These are phyloP conservation scores for Curvularia verruculosa DNA, from an alignment of 2,329 filamentous ascomycete species.

Conservation along the genomic window DNA sequence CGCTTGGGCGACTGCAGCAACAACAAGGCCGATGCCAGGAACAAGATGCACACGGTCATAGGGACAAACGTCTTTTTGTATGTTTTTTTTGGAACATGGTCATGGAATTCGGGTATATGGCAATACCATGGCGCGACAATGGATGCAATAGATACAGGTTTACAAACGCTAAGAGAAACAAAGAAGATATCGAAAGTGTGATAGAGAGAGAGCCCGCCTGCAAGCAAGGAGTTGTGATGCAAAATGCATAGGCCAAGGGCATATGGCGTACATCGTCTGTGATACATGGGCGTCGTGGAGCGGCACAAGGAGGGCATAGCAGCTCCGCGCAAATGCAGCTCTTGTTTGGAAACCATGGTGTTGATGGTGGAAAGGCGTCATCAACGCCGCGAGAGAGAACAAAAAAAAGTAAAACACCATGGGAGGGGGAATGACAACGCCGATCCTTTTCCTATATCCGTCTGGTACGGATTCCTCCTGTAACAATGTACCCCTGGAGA, in stretches of 20 bases:
- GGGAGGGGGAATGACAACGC: constrained; percentile 12
- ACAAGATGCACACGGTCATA: background rate
- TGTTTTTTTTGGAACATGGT: too few relatives aligned
- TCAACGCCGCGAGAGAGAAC: constrained; percentile 7
- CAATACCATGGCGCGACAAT: constrained; percentile 5
- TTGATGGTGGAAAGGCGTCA: background rate
- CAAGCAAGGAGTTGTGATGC: constrained; percentile 2
- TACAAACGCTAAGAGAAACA: constrained; percentile 3
- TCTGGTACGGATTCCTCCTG: constrained; percentile 5
- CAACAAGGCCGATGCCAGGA: constrained; percentile 6
- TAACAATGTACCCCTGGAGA: constrained; percentile 4
- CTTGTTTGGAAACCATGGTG: constrained; percentile 2
- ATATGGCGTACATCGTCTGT: constrained; percentile 14
- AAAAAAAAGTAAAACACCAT: constrained; percentile 1
- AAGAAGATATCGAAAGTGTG: too few relatives aligned
- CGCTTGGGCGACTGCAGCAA: constrained; percentile 7
- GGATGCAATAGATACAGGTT: constrained; percentile 12
- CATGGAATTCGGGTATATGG: constrained; percentile 20
- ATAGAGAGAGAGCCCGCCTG: background rate
- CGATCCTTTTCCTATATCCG: constrained; percentile 14
- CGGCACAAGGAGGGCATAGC: background rate
- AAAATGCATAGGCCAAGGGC: constrained; percentile 8
- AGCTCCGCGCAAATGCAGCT: constrained; percentile 8
- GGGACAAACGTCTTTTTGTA: background rate
- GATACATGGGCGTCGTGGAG: constrained; percentile 17